Percentiles rank a stretch among this genome's conserved stretches.
Evolutionary conservation across 1,139 yeast genomes (phyloP).

Genomic region (Pichia sp.): DNA sequence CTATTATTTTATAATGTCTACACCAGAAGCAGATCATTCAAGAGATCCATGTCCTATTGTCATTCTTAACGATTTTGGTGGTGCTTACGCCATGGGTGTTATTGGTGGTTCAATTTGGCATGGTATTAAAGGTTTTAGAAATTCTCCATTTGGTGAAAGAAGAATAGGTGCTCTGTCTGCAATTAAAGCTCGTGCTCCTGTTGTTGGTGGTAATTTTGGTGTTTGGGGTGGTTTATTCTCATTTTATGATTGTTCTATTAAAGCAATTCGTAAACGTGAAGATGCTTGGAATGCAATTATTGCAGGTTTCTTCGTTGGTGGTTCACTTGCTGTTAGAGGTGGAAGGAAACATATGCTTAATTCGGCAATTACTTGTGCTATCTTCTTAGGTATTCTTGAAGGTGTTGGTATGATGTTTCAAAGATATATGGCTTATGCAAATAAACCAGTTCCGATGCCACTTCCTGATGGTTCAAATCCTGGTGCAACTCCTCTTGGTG

Average conservation of each 20-base stretch:
- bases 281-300: constrained; percentile 98
- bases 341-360: constrained; percentile 97
- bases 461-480: constrained; percentile 42
- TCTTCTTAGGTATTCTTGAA: constrained; percentile 92
- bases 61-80: constrained; percentile 93
- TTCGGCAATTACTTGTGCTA: constrained; percentile 96
- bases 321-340: constrained; percentile 95
- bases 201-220: constrained; percentile 98
- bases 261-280: constrained; percentile 93
- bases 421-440: constrained; percentile 78
- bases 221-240: constrained; percentile 99
- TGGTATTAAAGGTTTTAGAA: constrained; percentile 97
- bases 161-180: constrained; percentile 85
- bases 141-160: constrained; percentile 96
- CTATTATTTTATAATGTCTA: constrained; percentile 42
- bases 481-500: constrained; percentile 36
- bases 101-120: constrained; percentile 99
- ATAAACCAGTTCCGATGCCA: constrained; percentile 77
- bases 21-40: constrained; percentile 75
- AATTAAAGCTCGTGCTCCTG: constrained; percentile 94
- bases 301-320: constrained; percentile 98
- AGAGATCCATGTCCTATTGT: constrained; percentile 99
- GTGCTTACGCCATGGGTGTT: constrained; percentile 98
- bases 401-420: constrained; percentile 98
- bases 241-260: constrained; percentile 91